Evolutionary conservation across 805 yeast genomes (phyloP), one percentile per base, ranked within the genome.

Genomic region (Candida michaelii): DNA sequence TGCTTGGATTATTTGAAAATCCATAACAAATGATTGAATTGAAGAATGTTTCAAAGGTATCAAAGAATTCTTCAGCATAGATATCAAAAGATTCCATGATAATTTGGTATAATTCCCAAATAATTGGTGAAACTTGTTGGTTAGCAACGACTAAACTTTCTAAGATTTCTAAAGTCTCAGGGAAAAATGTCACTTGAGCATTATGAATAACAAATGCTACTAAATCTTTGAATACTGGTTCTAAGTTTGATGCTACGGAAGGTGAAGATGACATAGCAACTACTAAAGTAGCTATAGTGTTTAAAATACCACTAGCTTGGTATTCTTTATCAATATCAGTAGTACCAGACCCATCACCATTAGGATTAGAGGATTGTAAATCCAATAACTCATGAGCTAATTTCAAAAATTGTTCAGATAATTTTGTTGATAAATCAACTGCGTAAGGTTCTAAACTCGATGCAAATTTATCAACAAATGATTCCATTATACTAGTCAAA

Each of bases 351-450:
- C 46, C 56, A 3, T 46, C 38, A 9, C 48, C 46, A 13, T 25
- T 39, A n/a, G 36, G 23, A 31, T 33, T 29, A 29, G 24, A 33
- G 31, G 49, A 34, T 42, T 54, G 56, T 40, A 50, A 46, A 3
- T 63, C 68, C 40, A 64, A 54, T 23, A 58, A 62, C 39, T 90
- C 97, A 36, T 71, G 66, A 2, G 90, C 85, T 19, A 88, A 59
- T 49, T 76, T 72, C 55, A 86, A 55, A 55, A 90, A 89, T 58
- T 91, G 97, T 43, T 81, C 81, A 12, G 82, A 80, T 54, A 85
- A 69, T 58, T 79, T 76, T 6, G 63, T 30, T 13, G 63, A 51
- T 68, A 81, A 62, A 50, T 71, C 69, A 25, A 59, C 54, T 37
- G 69, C 68, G 48, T 63, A 70, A 6, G 74, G 73, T 43, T 65